These are phyloP conservation scores for Talaromyces pinophilus DNA, from an alignment of 2,329 filamentous ascomycete species.

Conservation along the genomic window DNA sequence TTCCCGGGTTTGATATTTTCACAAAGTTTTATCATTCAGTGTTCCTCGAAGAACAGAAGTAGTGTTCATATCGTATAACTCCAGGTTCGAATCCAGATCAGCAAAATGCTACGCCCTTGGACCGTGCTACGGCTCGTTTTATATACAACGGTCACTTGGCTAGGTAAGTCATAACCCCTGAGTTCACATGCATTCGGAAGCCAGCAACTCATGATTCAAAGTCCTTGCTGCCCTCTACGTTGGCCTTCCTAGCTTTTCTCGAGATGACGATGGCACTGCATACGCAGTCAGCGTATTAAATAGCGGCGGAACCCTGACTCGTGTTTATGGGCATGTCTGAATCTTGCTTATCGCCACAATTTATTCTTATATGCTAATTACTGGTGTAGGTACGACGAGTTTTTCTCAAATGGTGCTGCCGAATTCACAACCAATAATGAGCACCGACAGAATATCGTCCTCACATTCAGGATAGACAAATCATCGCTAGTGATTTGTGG, in stretches of 20 bases:
- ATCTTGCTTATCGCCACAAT: no score
- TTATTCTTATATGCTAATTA: neutral
- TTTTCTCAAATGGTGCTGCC: neutral
- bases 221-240: slow-evolving; percentile 10
- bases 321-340: slow-evolving; percentile 13
- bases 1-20: neutral
- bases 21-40: neutral
- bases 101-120: slow-evolving; percentile 12
- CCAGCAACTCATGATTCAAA: neutral
- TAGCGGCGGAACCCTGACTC: slow-evolving; percentile 16
- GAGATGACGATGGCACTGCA: slow-evolving; percentile 14
- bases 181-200: neutral
- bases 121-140: slow-evolving; percentile 6
- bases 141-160: slow-evolving; percentile 6
- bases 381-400: neutral
- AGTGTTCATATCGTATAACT: neutral
- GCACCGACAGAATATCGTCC: neutral
- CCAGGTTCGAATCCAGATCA: neutral
- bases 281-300: slow-evolving; percentile 14
- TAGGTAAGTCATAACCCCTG: neutral
- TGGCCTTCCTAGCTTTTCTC: slow-evolving; percentile 15
- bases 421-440: slow-evolving; percentile 8
- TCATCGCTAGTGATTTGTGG: slow-evolving; percentile 12
- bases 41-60: neutral
- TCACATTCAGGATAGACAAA: slow-evolving; percentile 11